Evolutionary conservation across 768 basidiomycete species (phyloP).

Genomic region (Termitomyces sp.): DNA sequence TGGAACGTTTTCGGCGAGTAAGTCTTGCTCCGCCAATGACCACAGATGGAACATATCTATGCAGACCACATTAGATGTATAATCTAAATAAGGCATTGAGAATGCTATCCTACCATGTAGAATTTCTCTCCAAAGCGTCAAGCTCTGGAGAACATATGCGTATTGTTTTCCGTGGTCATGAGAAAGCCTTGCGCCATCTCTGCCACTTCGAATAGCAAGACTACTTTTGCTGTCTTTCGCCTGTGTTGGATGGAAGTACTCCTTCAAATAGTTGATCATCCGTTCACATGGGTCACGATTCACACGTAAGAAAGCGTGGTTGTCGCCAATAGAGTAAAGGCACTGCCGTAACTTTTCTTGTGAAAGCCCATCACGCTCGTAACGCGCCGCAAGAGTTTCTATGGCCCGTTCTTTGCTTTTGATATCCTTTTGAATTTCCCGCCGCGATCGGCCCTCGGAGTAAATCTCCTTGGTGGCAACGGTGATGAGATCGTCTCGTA

Average conservation of each 20-base stretch:
- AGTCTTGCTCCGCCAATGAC: slow-evolving; percentile 77
- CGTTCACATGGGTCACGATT: slow-evolving; percentile 88
- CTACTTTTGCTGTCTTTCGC: slow-evolving; percentile 60
- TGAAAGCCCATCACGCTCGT: slow-evolving; percentile 51
- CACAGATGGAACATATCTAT: slow-evolving; percentile 87
- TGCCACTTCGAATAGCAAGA: slow-evolving; percentile 79
- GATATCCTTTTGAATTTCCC: slow-evolving; percentile 84
- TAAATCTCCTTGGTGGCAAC: slow-evolving; percentile 82
- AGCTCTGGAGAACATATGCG: slow-evolving; percentile 80
- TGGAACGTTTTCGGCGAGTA: slow-evolving; percentile 68
- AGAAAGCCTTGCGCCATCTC: slow-evolving; percentile 72
- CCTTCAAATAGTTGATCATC: slow-evolving; percentile 74
- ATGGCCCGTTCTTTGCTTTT: slow-evolving; percentile 83
- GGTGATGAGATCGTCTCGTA: slow-evolving; percentile 73
- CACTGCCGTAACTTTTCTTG: slow-evolving; percentile 74
- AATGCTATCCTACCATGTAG: slow-evolving; percentile 55
- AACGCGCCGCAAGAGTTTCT: slow-evolving; percentile 64
- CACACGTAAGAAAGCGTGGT: slow-evolving; percentile 81
- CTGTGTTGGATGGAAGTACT: slow-evolving; percentile 73
- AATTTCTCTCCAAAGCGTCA: slow-evolving; percentile 86
- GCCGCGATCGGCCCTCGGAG: slow-evolving; percentile 63
- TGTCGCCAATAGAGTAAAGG: slow-evolving; percentile 86
- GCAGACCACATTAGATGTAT: slow-evolving; percentile 4
- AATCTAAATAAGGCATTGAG: neutral
- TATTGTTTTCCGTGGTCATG: slow-evolving; percentile 87